Evolutionary conservation across 2,329 filamentous ascomycete species (phyloP).

Genomic region (Malbranchea cinnamomea): DNA sequence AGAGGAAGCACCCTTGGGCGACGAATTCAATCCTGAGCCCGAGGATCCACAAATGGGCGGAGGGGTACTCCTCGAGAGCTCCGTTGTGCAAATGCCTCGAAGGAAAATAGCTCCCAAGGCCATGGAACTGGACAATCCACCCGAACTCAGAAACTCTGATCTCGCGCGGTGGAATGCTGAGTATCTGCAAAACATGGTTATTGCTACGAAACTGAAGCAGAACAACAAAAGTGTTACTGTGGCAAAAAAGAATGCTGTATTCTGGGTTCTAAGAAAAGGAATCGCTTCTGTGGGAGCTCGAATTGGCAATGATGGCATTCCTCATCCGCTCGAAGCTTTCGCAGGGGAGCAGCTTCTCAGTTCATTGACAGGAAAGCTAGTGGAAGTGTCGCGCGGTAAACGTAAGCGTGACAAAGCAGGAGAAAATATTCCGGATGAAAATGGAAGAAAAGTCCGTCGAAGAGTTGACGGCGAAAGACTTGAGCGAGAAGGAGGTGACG

Average conservation of each 20-base stretch:
- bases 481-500: constrained; percentile 15
- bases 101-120: constrained; percentile 22
- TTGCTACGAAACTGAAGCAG: constrained; percentile 30
- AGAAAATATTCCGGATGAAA: constrained; percentile 13
- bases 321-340: constrained; percentile 43
- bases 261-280: constrained; percentile 44
- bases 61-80: too few species aligned
- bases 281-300: constrained; percentile 39
- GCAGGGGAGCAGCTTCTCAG: constrained; percentile 40
- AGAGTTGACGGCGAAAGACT: constrained; percentile 21
- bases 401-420: constrained; percentile 14
- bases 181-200: constrained; percentile 47
- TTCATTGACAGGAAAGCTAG: constrained; percentile 27
- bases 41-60: constrained; percentile 9
- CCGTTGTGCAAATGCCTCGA: constrained; percentile 14
- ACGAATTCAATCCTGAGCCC: constrained; percentile 12
- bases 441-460: constrained; percentile 23
- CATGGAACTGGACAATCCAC: constrained; percentile 34
- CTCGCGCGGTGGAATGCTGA: constrained; percentile 42
- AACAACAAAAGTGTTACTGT: constrained; percentile 26
- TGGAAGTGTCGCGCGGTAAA: constrained; percentile 14
- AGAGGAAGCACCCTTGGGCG: constrained; percentile 9
- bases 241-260: constrained; percentile 48
- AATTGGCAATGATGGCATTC: constrained; percentile 25
- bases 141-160: constrained; percentile 41